These are phyloP conservation scores for Abeoforma whisleri DNA, from an alignment of 78 protist genomes.

Conservation along the genomic window DNA sequence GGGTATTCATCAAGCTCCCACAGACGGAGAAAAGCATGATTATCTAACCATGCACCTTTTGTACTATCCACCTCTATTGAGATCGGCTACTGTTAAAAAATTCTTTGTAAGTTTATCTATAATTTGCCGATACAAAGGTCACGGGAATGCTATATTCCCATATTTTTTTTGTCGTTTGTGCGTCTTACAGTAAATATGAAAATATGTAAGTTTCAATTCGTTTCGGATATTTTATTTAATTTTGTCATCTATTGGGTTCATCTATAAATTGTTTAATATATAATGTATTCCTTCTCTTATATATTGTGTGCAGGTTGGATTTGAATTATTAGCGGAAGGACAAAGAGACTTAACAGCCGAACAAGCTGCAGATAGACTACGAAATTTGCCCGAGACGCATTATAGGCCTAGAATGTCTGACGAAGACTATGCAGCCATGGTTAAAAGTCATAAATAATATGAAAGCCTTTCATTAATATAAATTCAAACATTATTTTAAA, in stretches of 20 bases:
- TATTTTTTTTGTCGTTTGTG: neutral
- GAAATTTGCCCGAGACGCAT: conserved; percentile 15
- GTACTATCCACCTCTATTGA: conserved; percentile 50
- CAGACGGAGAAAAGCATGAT: conserved; percentile 5
- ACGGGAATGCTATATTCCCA: neutral
- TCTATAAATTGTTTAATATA: too few species aligned
- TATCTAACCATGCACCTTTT: conserved; percentile 29
- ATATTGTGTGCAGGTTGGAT: conserved; percentile 56
- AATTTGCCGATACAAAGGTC: too few species aligned
- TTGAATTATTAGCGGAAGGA: conserved; percentile 46
- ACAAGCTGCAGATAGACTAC: conserved; percentile 44
- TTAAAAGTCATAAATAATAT: too few species aligned
- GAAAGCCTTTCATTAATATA: too few species aligned
- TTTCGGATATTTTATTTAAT: too few species aligned
- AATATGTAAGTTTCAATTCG: too few species aligned
- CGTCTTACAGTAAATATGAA: too few species aligned
- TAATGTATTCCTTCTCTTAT: too few species aligned
- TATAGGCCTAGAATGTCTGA: conserved; percentile 27
- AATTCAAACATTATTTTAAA: neutral
- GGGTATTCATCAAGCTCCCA: conserved; percentile 53
- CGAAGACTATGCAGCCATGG: conserved; percentile 6
- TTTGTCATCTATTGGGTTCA: too few species aligned
- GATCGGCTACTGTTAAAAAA: conserved; percentile 47
- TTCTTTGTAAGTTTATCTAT: too few species aligned
- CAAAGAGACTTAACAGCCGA: conserved; percentile 52